Percentiles rank a stretch among this genome's conserved stretches.
phyloP scores from a whole-genome alignment of 805 yeast genomes.

The Priceomyces haplophilus region DNA sequence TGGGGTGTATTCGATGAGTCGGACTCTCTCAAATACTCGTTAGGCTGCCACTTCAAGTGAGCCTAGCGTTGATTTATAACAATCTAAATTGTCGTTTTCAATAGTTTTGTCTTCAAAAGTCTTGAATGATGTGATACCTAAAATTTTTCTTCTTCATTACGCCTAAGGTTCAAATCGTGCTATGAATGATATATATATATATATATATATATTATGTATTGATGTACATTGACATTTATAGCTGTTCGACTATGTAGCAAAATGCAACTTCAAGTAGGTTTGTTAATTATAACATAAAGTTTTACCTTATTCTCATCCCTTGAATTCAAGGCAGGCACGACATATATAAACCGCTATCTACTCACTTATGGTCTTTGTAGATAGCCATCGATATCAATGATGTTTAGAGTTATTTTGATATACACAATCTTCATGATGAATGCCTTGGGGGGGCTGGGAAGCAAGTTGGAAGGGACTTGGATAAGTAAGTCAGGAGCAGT shows the following conservation, averaged over 20 bases:
- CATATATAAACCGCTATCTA: no score
- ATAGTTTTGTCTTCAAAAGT: not conserved
- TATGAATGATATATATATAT: not conserved
- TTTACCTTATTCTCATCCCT: no score
- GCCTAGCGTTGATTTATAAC: constrained; percentile 2
- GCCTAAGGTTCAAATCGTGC: not conserved
- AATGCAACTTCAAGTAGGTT: not conserved
- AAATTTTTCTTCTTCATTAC: not conserved
- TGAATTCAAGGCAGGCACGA: no score
- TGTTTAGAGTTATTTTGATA: not conserved
- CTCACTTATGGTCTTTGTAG: no score
- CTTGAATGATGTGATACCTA: not conserved
- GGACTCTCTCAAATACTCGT: constrained; percentile 37
- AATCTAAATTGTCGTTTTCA: not conserved
- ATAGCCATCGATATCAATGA: no score
- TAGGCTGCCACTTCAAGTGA: constrained; percentile 29
- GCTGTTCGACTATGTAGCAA: no score
- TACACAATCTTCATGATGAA: not conserved
- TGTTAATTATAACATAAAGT: no score
- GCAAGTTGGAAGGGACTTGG: constrained; percentile 19
- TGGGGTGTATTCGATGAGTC: constrained; percentile 85
- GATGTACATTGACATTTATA: not conserved
- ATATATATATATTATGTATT: not conserved
- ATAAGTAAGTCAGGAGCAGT: constrained; percentile 18
- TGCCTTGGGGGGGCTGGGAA: not conserved